phyloP scores from a whole-genome alignment of 768 basidiomycete species.

The Leccinum pellstonianum region DNA sequence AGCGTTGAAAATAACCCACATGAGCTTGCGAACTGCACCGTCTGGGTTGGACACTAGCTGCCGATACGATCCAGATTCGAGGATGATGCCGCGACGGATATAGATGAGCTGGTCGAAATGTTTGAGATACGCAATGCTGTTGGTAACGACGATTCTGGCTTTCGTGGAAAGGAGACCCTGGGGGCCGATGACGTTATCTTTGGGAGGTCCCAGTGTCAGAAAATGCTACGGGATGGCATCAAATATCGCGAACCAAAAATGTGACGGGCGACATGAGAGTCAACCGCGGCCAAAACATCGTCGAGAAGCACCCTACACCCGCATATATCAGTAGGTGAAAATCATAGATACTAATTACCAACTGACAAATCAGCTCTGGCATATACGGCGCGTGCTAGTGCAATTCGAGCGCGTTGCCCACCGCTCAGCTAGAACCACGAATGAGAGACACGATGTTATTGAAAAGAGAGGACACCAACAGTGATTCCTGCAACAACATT shows the following conservation, averaged over 20 bases:
- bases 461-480: conserved; percentile 35
- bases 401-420: conserved; percentile 80
- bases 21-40: conserved; percentile 69
- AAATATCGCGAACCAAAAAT: conserved; percentile 57
- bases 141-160: conserved; percentile 84
- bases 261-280: conserved; percentile 86
- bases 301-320: conserved; percentile 68
- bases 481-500: conserved; percentile 46
- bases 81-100: conserved; percentile 77
- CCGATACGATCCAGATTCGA: conserved; percentile 70
- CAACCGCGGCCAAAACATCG: conserved; percentile 84
- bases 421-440: conserved; percentile 58
- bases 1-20: conserved; percentile 42
- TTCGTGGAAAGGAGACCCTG: conserved; percentile 78
- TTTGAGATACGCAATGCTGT: conserved; percentile 79
- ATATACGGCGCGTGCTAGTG: conserved; percentile 87
- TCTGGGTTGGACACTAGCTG: conserved; percentile 57
- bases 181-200: conserved; percentile 86
- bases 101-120: conserved; percentile 75
- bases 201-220: conserved; percentile 8
- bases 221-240: not conserved
- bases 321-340: not conserved
- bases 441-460: conserved; percentile 14
- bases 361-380: conserved; percentile 84
- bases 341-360: too few species aligned